Percentiles rank a stretch among this genome's conserved stretches.
phyloP scores from a whole-genome alignment of 2,329 filamentous ascomycete species.

The Diaporthe sp. region DNA sequence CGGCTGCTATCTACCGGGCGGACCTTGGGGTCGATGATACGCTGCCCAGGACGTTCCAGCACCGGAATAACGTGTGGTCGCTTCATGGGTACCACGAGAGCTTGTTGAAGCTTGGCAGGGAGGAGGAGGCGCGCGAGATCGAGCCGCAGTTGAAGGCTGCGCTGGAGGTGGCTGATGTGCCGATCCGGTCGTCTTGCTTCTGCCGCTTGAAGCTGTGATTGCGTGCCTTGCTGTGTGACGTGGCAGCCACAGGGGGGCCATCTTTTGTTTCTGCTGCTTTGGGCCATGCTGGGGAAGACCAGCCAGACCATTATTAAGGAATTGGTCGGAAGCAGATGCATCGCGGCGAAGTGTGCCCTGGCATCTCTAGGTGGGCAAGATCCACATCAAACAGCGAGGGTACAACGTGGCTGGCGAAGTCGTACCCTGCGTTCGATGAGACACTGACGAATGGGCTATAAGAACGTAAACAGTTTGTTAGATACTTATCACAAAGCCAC shows the following conservation, averaged over 20 bases:
- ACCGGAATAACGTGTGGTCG: constrained; percentile 81
- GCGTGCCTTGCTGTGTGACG: too few relatives aligned
- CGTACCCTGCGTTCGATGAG: background rate
- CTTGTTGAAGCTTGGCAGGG: constrained; percentile 63
- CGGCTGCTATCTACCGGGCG: constrained; percentile 66
- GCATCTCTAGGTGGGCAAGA: background rate
- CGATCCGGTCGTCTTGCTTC: constrained; percentile 68
- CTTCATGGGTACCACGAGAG: constrained; percentile 80
- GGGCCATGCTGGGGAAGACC: too few relatives aligned
- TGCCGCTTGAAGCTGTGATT: constrained; percentile 45
- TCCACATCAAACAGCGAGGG: background rate
- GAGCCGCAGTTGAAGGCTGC: constrained; percentile 61
- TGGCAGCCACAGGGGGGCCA: too few relatives aligned
- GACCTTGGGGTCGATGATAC: constrained; percentile 70
- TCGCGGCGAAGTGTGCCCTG: too few relatives aligned
- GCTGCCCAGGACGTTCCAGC: constrained; percentile 71
- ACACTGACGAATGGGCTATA: background rate
- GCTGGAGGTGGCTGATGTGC: constrained; percentile 67
- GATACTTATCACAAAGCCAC: background rate
- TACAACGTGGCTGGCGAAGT: background rate
- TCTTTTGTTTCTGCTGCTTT: too few relatives aligned
- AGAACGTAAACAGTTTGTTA: background rate
- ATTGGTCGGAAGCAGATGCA: too few relatives aligned
- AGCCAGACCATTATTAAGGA: too few relatives aligned
- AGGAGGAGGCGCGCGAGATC: constrained; percentile 48